These are phyloP conservation scores for Basipetospora chlamydospora DNA, from an alignment of 2,329 filamentous ascomycete genomes.

Conservation along the genomic window DNA sequence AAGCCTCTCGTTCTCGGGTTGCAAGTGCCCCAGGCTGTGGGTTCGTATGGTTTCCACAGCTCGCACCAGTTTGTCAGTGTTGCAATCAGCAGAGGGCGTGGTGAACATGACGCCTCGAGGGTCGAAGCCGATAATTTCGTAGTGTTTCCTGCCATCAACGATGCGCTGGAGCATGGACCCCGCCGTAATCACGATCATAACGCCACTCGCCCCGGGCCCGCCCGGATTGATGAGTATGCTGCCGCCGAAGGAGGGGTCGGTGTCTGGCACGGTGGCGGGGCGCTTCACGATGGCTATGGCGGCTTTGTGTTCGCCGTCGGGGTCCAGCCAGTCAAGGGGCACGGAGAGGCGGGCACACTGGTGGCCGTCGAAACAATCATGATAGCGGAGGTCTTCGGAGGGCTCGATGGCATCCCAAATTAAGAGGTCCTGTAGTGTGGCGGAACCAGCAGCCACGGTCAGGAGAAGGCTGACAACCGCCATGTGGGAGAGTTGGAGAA, in stretches of 20 bases:
- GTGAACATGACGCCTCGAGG: constrained; percentile 25
- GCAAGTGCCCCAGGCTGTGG: constrained; percentile 16
- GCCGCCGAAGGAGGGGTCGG: constrained; percentile 25
- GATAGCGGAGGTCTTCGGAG: constrained; percentile 13
- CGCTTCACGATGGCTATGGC: constrained; percentile 26
- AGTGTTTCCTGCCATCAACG: constrained; percentile 18
- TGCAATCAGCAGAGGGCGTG: constrained; percentile 24
- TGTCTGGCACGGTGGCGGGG: constrained; percentile 21
- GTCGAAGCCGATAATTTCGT: constrained; percentile 29
- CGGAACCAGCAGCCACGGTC: no score
- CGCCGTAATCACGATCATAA: constrained; percentile 12
- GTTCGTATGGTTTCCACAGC: constrained; percentile 15
- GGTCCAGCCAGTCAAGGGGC: constrained; percentile 26
- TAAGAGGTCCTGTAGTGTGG: no score
- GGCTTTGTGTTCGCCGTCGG: constrained; percentile 14
- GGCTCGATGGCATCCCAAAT: constrained; percentile 2
- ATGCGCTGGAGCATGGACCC: constrained; percentile 17
- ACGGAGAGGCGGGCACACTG: constrained; percentile 27
- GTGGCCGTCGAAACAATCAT: constrained; percentile 22
- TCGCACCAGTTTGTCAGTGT: constrained; percentile 16
- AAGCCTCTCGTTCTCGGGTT: constrained; percentile 8
- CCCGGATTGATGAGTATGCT: constrained; percentile 29
- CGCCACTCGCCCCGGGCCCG: constrained; percentile 27
- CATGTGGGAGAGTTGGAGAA: no score
- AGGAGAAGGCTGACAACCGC: no score